Evolutionary conservation across 2,329 filamentous ascomycete genomes (phyloP), one percentile per base, ranked within the genome.

Genomic region (Dactylellina drechsleri): DNA sequence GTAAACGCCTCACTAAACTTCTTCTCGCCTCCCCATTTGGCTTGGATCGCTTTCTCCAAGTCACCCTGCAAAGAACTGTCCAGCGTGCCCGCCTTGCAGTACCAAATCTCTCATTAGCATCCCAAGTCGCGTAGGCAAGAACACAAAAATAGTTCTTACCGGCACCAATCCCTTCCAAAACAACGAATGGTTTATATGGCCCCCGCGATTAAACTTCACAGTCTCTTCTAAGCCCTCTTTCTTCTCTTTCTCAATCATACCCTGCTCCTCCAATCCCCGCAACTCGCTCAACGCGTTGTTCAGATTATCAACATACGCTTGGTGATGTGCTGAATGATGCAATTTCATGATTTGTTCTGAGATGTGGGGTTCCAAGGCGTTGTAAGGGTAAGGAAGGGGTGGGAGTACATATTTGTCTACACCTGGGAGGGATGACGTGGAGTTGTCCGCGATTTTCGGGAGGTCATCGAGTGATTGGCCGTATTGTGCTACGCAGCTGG

Each of bases 151-250:
- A 23, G 85, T 88, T 23, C 83, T 84, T 0, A 87, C 83, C 0
- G 91, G 91, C 0, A 87, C 83, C n/a, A 96, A 86, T 82, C 92
- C 93, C 83, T 91, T 89, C 93, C 93, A 97, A 86, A 97, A 97
- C 47, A 97, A 87, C 0, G 88, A 89, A 85, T 97, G 93, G 84
- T 97, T 97, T 83, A 96, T 90, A 85, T 97, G 93, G 4, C 93
- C 93, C 43, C 93, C 93, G 54, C 91, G 92, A 82, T 96, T 92
- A 86, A 96, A 97, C 80, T 90, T 66, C 40, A 62, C 57, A 0
- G 62, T 74, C 4, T 62, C 70, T 15, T 67, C 49, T 43, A 74
- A 41, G 1, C 8, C 57, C 20, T 57, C 62, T 20, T 58, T 26
- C 20, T 40, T 54, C 18, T 52, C 57, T 5, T 64, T 65, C 6